Evolutionary conservation across 495 filamentous ascomycete species (phyloP), one percentile per base, ranked within the genome.

Genomic region (Parachaetomium inaequale): DNA sequence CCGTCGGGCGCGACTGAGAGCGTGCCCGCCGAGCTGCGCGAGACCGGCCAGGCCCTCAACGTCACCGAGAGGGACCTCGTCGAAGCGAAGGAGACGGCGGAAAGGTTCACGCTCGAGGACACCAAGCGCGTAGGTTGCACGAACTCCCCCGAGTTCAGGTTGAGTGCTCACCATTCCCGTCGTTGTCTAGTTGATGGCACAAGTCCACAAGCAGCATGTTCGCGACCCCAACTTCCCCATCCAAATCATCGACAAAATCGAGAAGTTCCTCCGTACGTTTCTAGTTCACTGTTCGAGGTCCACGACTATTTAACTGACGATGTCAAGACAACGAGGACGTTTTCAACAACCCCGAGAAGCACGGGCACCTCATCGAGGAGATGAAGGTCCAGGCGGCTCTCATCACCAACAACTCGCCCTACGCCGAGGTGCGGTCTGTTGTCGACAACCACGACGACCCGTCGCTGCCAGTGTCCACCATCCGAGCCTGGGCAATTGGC

Each of bases 401-500:
- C 47, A 79, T 79, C 56, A 72, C 66, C 59, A 74, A 72, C 67
- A 77, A 79, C 59, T 73, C 69, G 0, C 79, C 80, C 0, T 82
- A 81, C 46, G 71, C 77, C 36, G 78, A 81, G 60, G 80, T 82
- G 12, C 78, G 80, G 17, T 73, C 79, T 15, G 78, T 80, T 29
- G 79, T 81, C 19, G 74, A 77, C 50, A 79, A 78, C 58, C 73
- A 75, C n/a, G 79, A 79, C 55, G 75, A 79, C 31, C 69, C 72
- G 8, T 65, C 58, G 11, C 61, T 69, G 15, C 77, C 77, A 4
- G 68, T 64, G 11, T 74, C 72, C 4, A 78, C 77, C 17, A 70
- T 79, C 55, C 75, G 76, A 1, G 68, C 71, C 4, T 78, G 75
- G 76, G 60, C 50, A 7, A 76, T 79, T 19, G 75, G 76, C 19